Evolutionary conservation across 75 land plant genomes (phyloP).

Genomic region (Selaginella moellendorffii): DNA sequence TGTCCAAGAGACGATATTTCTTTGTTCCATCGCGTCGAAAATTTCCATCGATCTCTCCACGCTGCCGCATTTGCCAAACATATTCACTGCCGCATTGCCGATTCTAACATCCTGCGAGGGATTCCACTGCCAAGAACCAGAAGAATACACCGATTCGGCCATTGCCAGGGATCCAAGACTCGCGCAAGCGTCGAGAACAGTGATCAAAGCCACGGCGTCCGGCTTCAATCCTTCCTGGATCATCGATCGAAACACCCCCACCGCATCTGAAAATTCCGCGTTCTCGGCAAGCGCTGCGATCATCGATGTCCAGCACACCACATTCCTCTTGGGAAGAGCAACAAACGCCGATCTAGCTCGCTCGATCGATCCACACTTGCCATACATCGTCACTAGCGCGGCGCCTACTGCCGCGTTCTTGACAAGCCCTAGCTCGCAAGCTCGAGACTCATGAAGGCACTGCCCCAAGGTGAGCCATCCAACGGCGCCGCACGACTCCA

Average conservation of each 20-base stretch:
- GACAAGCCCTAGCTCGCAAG: neutral
- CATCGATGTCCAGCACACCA: neutral
- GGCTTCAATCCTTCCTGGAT: neutral
- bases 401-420: neutral
- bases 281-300: neutral
- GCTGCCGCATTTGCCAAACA: slow-evolving; percentile 3
- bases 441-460: neutral
- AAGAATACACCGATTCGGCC: neutral
- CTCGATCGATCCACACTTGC: neutral
- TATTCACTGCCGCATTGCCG: neutral
- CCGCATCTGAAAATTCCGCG: neutral
- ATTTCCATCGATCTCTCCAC: neutral
- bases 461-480: neutral
- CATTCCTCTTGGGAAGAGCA: neutral
- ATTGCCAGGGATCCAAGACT: neutral
- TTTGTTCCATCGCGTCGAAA: neutral
- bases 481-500: neutral
- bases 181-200: neutral
- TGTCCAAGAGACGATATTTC: slow-evolving; percentile 3
- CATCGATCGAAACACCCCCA: neutral
- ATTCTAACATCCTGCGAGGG: neutral
- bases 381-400: neutral
- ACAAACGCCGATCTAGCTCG: neutral
- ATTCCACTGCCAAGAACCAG: neutral
- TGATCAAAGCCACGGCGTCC: neutral